Evolutionary conservation across 345 rosid species (phyloP).

Genomic region (Mangifera indica): DNA sequence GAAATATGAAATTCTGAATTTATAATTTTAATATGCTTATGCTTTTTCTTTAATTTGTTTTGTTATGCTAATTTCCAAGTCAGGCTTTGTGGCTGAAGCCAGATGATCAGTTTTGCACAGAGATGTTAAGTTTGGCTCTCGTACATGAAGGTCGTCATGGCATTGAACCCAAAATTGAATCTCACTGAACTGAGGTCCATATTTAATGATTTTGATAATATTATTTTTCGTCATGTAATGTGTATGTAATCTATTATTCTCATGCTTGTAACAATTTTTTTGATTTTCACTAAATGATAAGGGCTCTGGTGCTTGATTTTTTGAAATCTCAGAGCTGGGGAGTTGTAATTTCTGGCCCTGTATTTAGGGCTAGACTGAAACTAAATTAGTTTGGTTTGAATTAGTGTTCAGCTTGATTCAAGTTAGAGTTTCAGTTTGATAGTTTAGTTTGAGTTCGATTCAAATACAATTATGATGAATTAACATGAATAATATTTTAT

Average conservation of each 20-base stretch:
- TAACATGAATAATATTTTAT: no score
- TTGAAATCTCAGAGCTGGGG: no score
- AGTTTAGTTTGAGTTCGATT: no score
- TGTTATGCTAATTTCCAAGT: constrained; percentile 9
- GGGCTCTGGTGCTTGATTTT: not conserved
- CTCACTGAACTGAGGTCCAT: constrained; percentile 26
- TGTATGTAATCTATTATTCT: constrained; percentile 6
- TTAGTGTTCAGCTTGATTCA: no score
- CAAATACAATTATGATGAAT: no score
- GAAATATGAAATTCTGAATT: not conserved
- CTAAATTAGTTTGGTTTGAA: no score
- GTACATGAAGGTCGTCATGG: no score
- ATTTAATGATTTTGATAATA: not conserved
- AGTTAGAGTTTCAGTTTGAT: no score
- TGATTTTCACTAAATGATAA: not conserved
- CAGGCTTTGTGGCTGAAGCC: constrained; percentile 87
- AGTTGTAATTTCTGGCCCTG: not conserved
- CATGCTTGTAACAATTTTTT: not conserved
- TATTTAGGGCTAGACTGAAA: no score
- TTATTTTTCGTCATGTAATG: not conserved
- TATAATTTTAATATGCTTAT: not conserved
- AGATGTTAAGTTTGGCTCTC: no score
- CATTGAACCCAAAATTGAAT: constrained; percentile 52
- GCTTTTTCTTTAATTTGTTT: not conserved
- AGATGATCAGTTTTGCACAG: constrained; percentile 80